Conservation (phyloP, 805 yeast species). For the Suhomyces sp. region DNA sequence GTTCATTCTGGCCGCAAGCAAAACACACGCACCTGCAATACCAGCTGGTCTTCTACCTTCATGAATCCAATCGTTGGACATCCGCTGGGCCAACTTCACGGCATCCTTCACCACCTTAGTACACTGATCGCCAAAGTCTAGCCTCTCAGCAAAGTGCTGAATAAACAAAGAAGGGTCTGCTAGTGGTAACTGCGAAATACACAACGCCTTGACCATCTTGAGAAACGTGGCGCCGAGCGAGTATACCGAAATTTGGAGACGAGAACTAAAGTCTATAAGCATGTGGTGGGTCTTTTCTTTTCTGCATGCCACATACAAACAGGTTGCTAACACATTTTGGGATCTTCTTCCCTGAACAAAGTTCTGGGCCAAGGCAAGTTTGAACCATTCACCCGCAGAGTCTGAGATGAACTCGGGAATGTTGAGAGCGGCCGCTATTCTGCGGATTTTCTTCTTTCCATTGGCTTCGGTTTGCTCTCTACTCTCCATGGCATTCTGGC, state of each 20-base stretch:
- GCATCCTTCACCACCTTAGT: slow-evolving; percentile 86
- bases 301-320: slow-evolving; percentile 92
- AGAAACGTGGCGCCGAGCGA: slow-evolving; percentile 95
- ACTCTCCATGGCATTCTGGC: slow-evolving; percentile 75
- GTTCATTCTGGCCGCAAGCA: slow-evolving; percentile 96
- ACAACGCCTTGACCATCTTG: slow-evolving; percentile 83
- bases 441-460: slow-evolving; percentile 74
- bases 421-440: slow-evolving; percentile 71
- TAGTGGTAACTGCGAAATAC: slow-evolving; percentile 72
- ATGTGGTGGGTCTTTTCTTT: slow-evolving; percentile 88
- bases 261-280: slow-evolving; percentile 91
- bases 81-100: slow-evolving; percentile 76
- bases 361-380: slow-evolving; percentile 77
- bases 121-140: slow-evolving; percentile 73
- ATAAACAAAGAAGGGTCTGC: slow-evolving; percentile 94
- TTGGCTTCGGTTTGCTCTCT: slow-evolving; percentile 86
- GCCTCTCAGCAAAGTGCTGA: slow-evolving; percentile 86
- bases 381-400: slow-evolving; percentile 86
- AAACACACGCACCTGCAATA: slow-evolving; percentile 92
- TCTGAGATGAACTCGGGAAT: slow-evolving; percentile 86
- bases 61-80: slow-evolving; percentile 94
- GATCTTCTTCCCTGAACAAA: slow-evolving; percentile 97
- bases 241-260: slow-evolving; percentile 86
- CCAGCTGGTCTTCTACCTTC: slow-evolving; percentile 99
- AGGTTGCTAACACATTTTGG: slow-evolving; percentile 92